Evolutionary conservation across 768 basidiomycete genomes (phyloP).

Genomic region (Serpula lacrymans): DNA sequence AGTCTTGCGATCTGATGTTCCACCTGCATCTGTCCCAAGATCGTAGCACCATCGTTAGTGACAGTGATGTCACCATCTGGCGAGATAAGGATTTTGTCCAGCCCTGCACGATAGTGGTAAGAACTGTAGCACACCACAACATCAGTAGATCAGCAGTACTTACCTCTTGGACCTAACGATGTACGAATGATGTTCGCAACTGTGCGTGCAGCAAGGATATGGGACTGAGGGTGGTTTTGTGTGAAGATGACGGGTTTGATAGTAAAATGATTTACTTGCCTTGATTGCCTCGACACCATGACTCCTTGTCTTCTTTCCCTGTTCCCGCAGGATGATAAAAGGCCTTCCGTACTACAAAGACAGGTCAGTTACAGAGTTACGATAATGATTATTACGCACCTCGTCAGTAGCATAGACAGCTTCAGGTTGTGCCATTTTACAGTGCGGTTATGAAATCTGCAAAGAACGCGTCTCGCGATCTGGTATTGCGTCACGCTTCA

Average conservation of each 20-base stretch:
- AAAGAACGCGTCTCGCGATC: slow-evolving; percentile 13
- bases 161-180: slow-evolving; percentile 92
- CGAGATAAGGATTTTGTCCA: slow-evolving; percentile 93
- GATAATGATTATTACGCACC: slow-evolving; percentile 35
- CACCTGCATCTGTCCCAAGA: slow-evolving; percentile 97
- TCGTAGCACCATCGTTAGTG: slow-evolving; percentile 98
- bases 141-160: slow-evolving; percentile 11
- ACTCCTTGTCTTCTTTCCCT: slow-evolving; percentile 84
- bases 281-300: slow-evolving; percentile 97
- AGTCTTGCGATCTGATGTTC: slow-evolving; percentile 99
- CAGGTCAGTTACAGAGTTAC: slow-evolving; percentile 11
- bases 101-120: slow-evolving; percentile 46
- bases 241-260: slow-evolving; percentile 4
- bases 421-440: slow-evolving; percentile 41
- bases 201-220: slow-evolving; percentile 92
- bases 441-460: neutral
- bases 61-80: slow-evolving; percentile 99
- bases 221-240: slow-evolving; percentile 53
- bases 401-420: slow-evolving; percentile 88
- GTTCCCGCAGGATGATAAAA: slow-evolving; percentile 97
- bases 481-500: slow-evolving; percentile 2
- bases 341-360: slow-evolving; percentile 78
- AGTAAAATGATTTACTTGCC: slow-evolving; percentile 38
- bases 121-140: slow-evolving; percentile 1
- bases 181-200: slow-evolving; percentile 95